Evolutionary conservation across 345 rosid genomes (phyloP), one percentile per base, ranked within the genome.

Genomic region (Hibiscus trionum): DNA sequence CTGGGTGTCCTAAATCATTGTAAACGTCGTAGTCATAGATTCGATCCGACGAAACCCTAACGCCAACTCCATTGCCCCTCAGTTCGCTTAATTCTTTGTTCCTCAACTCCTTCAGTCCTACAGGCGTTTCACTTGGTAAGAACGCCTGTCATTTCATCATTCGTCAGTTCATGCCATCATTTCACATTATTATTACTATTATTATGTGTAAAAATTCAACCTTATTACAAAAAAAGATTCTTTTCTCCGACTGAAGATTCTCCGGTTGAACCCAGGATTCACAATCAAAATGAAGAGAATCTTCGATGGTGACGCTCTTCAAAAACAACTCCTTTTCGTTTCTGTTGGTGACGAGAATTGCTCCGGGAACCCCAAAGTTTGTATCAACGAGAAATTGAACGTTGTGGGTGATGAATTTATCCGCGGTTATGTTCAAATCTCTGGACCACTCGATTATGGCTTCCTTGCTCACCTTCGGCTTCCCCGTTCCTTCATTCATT

Each of bases 211-310:
- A 69, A 29, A 71, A 5, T 16, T 16, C 24, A 77, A 92, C 99
- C 96, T 90, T 75, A 69, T 96, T 89, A 72, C 85, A 77, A 78
- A 96, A 96, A 82, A 96, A 87, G 14, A 90, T 84, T 56, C 99
- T 87, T 79, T 82, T 86, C 1, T 68, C 79, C 16, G 88, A 87
- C 57, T 87, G 88, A 60, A 88, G 84, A 11, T 87, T 93, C 58
- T 59, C 77, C 10, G 97, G 79, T 76, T 96, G 99, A 15, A 96
- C 94, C 98, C 99, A 93, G 1, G 99, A 96, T 74, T 91, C 88
- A 74, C 99, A 93, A 2, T 90, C 88, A 71, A 96, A 93, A 80
- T 96, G 90, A 42, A 93, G 79, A 73, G 86, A 88, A 19, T 95
- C 96, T 79, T 92, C 98, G 19, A 96, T 76, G 37, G 88, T 84